phyloP scores from a whole-genome alignment of 768 basidiomycete genomes.

The Calvatia gigantea region DNA sequence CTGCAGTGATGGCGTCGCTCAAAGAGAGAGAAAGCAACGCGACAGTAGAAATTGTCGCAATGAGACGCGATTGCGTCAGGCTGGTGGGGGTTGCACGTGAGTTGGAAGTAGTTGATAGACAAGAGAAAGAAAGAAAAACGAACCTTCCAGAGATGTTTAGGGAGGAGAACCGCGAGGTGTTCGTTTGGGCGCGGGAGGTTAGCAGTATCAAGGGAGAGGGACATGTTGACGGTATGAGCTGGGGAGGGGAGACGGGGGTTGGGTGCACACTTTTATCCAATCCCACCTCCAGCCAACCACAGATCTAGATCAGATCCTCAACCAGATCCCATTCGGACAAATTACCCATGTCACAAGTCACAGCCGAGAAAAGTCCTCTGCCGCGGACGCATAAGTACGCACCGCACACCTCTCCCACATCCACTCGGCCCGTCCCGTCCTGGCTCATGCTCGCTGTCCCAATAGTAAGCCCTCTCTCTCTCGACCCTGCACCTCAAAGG shows the following conservation, averaged over 20 bases:
- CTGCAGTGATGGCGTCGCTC: conserved; percentile 83
- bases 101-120: conserved; percentile 12
- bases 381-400: conserved; percentile 11
- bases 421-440: conserved; percentile 7
- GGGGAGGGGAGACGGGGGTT: conserved; percentile 5
- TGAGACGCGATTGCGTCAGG: conserved; percentile 55
- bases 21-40: conserved; percentile 58
- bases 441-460: not conserved
- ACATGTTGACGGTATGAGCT: not conserved
- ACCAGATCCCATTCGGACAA: conserved; percentile 6
- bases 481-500: too few relatives aligned
- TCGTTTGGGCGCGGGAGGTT: conserved; percentile 48
- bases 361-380: conserved; percentile 11
- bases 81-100: conserved; percentile 31
- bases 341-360: conserved; percentile 10
- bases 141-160: conserved; percentile 74
- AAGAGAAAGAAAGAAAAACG: conserved; percentile 13
- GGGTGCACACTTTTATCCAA: conserved; percentile 8
- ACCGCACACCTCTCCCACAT: conserved; percentile 2
- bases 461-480: not conserved
- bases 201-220: conserved; percentile 25
- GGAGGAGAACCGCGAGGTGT: conserved; percentile 75
- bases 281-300: not conserved
- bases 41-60: conserved; percentile 77
- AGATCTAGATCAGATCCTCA: conserved; percentile 12